These are phyloP conservation scores for Colletotrichum sansevieriae DNA, from an alignment of 2,329 filamentous ascomycete species.

Conservation along the genomic window DNA sequence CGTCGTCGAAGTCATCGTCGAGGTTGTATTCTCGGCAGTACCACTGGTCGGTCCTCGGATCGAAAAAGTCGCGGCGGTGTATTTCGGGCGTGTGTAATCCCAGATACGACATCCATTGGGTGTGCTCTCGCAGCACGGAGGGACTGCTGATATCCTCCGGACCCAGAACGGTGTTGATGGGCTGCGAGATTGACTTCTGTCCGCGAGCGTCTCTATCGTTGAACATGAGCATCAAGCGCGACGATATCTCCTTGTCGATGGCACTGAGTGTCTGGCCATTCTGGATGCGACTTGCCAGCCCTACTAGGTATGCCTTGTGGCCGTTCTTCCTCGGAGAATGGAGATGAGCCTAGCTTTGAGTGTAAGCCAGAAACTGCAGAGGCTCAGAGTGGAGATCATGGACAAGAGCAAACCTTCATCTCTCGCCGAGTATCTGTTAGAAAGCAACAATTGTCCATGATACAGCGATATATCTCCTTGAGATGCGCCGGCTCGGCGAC, in stretches of 20 bases:
- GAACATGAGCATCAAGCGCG: constrained; percentile 41
- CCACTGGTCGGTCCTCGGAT: constrained; percentile 29
- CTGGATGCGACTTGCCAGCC: constrained; percentile 27
- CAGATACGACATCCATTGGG: constrained; percentile 40
- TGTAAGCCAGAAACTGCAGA: not conserved
- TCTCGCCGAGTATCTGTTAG: constrained; percentile 36
- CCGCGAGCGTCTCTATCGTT: constrained; percentile 39
- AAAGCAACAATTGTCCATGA: constrained; percentile 40
- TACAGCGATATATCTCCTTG: constrained; percentile 40
- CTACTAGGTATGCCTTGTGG: constrained; percentile 34
- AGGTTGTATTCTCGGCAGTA: constrained; percentile 38
- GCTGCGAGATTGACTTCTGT: constrained; percentile 36
- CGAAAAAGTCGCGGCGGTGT: constrained; percentile 34
- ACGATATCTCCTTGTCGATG: constrained; percentile 34
- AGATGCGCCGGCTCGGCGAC: constrained; percentile 32
- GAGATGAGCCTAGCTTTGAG: constrained; percentile 30
- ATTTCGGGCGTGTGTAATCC: constrained; percentile 27
- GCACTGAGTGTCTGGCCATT: constrained; percentile 34
- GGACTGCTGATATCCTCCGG: constrained; percentile 37
- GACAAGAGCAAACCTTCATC: constrained; percentile 33
- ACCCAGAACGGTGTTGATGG: constrained; percentile 32
- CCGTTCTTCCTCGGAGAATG: constrained; percentile 39
- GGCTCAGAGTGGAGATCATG: not conserved
- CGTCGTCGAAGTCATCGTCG: constrained; percentile 37
- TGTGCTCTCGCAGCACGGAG: constrained; percentile 36